Evolutionary conservation across 2,329 filamentous ascomycete species (phyloP).

Genomic region (Beauveria sp.): DNA sequence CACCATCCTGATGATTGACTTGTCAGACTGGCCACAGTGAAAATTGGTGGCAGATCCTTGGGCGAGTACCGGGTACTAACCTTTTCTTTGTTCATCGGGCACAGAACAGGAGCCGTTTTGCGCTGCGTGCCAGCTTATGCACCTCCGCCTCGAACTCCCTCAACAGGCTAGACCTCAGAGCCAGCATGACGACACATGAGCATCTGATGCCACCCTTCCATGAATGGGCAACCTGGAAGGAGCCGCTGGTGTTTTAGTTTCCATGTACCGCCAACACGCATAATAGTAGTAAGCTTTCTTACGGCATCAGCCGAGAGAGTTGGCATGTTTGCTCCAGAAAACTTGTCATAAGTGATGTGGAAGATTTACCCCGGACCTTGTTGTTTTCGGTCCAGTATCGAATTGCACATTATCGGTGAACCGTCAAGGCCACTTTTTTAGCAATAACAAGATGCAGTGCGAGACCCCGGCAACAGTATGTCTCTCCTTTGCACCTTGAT

Average conservation of each 20-base stretch:
- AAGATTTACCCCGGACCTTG: too few species aligned
- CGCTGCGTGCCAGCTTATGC: background rate
- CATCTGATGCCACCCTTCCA: background rate
- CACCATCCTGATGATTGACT: too few species aligned
- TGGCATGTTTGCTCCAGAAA: background rate
- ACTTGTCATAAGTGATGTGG: background rate
- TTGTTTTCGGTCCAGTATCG: background rate
- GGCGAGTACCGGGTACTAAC: too few species aligned
- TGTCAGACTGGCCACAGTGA: background rate
- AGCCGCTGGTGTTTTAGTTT: background rate
- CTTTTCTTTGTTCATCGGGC: too few species aligned
- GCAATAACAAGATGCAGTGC: too few species aligned
- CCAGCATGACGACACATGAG: constrained; percentile 8
- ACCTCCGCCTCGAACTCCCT: constrained; percentile 5
- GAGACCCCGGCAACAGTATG: background rate
- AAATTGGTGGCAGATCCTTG: background rate
- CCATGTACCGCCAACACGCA: background rate
- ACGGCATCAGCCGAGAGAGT: background rate
- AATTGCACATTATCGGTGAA: background rate
- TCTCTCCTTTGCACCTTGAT: too few species aligned
- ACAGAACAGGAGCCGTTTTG: too few species aligned
- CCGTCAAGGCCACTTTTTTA: background rate
- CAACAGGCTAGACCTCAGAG: background rate
- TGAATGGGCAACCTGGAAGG: background rate
- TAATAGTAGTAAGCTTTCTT: background rate